Conservation (phyloP, 305 asterid genomes). For the Withania somnifera region DNA sequence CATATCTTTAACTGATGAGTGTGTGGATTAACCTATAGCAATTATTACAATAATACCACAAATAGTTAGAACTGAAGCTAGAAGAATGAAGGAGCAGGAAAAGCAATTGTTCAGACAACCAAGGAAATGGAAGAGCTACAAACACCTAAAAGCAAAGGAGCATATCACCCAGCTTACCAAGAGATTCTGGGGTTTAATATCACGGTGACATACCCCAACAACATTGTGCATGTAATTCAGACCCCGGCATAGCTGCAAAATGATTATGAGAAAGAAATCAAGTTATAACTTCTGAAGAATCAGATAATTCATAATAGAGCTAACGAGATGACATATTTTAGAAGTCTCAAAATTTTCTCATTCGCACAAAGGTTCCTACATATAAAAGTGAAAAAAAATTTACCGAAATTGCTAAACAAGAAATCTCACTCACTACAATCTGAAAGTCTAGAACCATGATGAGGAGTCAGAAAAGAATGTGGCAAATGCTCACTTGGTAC, state of each 20-base stretch:
- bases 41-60: background rate
- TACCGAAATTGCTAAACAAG: background rate
- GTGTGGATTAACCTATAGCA: constrained; percentile 64
- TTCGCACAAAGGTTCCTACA: background rate
- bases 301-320: background rate
- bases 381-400: background rate
- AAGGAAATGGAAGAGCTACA: background rate
- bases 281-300: background rate
- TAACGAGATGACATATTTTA: background rate
- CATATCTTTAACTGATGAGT: constrained; percentile 80
- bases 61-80: background rate
- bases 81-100: background rate
- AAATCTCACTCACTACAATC: background rate
- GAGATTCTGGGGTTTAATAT: constrained; percentile 78
- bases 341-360: background rate
- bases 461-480: background rate
- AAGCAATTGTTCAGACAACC: background rate
- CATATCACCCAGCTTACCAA: constrained; percentile 32
- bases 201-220: constrained; percentile 88
- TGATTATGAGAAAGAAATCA: background rate
- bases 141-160: background rate
- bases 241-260: constrained; percentile 55
- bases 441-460: background rate
- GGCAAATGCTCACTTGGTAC: constrained; percentile 41
- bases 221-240: constrained; percentile 65